Conservation (phyloP, 2,329 filamentous ascomycete genomes). For the Pseudopyricularia cyperi region DNA sequence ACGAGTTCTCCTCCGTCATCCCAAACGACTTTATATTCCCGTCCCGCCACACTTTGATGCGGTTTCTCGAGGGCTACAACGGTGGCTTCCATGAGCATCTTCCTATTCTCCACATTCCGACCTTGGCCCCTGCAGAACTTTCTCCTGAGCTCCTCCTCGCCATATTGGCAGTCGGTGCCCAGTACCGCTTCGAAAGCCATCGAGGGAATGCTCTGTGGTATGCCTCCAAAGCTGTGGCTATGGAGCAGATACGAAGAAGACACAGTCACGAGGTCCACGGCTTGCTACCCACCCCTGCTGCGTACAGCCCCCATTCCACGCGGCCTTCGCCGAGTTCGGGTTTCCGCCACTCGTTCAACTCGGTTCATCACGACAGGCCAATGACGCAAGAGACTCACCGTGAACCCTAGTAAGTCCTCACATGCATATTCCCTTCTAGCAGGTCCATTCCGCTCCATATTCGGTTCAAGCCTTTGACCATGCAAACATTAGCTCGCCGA, state of each 20-base stretch:
- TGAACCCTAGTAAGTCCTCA: conserved; percentile 40
- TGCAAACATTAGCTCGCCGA: conserved; percentile 31
- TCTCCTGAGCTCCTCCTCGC: conserved; percentile 56
- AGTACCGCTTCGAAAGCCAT: conserved; percentile 50
- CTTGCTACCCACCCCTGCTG: conserved; percentile 40
- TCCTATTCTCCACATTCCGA: conserved; percentile 55
- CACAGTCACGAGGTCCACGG: conserved; percentile 44
- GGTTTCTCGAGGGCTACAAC: conserved; percentile 59
- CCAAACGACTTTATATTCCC: conserved; percentile 54
- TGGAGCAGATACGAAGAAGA: conserved; percentile 44
- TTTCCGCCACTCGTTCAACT: conserved; percentile 45
- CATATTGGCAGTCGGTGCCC: conserved; percentile 53
- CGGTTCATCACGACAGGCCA: conserved; percentile 42
- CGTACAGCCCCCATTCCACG: conserved; percentile 48
- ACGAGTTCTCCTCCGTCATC: conserved; percentile 47
- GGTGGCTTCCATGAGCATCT: conserved; percentile 49
- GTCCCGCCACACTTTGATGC: conserved; percentile 52
- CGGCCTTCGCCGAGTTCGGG: conserved; percentile 43
- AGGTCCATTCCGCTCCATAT: background rate
- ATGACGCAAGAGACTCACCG: conserved; percentile 45
- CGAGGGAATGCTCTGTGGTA: conserved; percentile 49
- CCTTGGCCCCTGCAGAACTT: conserved; percentile 48
- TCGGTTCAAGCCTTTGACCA: background rate
- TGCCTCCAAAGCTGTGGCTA: conserved; percentile 42
- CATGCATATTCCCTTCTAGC: background rate